Percentiles rank a stretch among this genome's conserved stretches.
phyloP scores from a whole-genome alignment of 768 basidiomycete species.

The Pleurotus platypus region DNA sequence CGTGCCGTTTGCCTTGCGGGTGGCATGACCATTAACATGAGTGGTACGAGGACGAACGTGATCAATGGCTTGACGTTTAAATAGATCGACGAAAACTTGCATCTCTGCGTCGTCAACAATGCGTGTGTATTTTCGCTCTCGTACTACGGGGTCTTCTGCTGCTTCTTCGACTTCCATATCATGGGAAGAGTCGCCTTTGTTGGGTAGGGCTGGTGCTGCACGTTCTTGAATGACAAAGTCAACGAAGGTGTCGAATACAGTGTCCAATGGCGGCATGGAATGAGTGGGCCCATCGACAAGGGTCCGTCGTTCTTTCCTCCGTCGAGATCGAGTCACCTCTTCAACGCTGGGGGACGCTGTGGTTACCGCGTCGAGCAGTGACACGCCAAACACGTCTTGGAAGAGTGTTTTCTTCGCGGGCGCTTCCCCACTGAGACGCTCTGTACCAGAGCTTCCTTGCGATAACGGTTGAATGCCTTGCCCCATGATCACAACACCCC shows the following conservation, averaged over 20 bases:
- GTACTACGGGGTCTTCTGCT: slow-evolving; percentile 15
- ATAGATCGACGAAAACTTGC: slow-evolving; percentile 55
- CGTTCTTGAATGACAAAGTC: neutral
- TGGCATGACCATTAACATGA: slow-evolving; percentile 7
- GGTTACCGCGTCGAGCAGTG: slow-evolving; percentile 46
- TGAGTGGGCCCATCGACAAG: slow-evolving; percentile 72
- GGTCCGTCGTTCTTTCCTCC: slow-evolving; percentile 37
- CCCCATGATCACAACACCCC: slow-evolving; percentile 67
- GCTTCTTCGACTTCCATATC: slow-evolving; percentile 41
- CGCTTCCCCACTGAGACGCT: slow-evolving; percentile 27
- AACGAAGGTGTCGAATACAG: slow-evolving; percentile 53
- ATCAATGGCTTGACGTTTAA: slow-evolving; percentile 46
- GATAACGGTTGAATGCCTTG: slow-evolving; percentile 42
- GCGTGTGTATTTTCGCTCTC: slow-evolving; percentile 18
- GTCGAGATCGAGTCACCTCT: slow-evolving; percentile 11
- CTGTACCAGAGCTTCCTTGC: slow-evolving; percentile 39
- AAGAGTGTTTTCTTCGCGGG: slow-evolving; percentile 56
- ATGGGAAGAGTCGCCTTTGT: slow-evolving; percentile 5
- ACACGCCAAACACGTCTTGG: slow-evolving; percentile 86
- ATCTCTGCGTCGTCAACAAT: slow-evolving; percentile 55
- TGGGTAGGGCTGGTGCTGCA: neutral
- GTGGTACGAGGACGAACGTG: slow-evolving; percentile 26
- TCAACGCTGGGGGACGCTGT: slow-evolving; percentile 10
- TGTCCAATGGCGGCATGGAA: slow-evolving; percentile 69
- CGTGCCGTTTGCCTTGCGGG: neutral